Evolutionary conservation across 176 grass and related monocot genomes (phyloP).

Genomic region (Phragmites australis): DNA sequence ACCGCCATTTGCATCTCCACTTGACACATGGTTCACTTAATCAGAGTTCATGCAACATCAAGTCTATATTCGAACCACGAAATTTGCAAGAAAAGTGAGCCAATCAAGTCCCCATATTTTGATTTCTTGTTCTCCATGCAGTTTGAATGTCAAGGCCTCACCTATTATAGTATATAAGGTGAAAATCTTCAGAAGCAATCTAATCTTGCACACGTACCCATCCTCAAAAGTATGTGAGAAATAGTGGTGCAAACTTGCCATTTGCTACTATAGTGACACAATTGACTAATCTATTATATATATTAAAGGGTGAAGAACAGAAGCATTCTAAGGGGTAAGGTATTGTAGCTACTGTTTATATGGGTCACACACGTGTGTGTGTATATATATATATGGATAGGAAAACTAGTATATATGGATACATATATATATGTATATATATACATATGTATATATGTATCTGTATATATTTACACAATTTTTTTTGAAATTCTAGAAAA

Average conservation of each 20-base stretch:
- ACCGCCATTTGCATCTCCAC: neutral
- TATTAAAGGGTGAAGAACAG: too few species aligned
- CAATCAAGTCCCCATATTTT: conserved; percentile 7
- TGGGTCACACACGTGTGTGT: too few species aligned
- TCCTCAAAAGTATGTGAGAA: conserved; percentile 22
- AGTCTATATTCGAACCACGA: neutral
- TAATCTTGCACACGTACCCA: neutral
- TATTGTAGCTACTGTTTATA: too few species aligned
- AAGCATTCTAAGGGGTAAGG: too few species aligned
- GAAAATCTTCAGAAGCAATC: conserved; percentile 13
- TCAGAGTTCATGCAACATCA: neutral
- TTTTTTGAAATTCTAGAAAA: too few species aligned
- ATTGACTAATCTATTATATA: too few species aligned
- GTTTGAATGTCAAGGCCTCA: neutral
- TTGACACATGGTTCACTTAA: conserved; percentile 16
- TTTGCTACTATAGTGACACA: neutral
- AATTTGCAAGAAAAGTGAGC: neutral
- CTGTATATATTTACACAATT: too few species aligned
- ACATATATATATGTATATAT: too few species aligned
- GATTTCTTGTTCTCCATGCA: neutral
- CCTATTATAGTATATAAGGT: neutral
- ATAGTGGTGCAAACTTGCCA: conserved; percentile 4
- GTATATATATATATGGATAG: too few species aligned
- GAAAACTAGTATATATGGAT: too few species aligned
- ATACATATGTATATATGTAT: too few species aligned